Percentiles rank a stretch among this genome's conserved stretches.
Conservation (phyloP, 2,329 filamentous ascomycete genomes). For the Penicillium sp. region DNA sequence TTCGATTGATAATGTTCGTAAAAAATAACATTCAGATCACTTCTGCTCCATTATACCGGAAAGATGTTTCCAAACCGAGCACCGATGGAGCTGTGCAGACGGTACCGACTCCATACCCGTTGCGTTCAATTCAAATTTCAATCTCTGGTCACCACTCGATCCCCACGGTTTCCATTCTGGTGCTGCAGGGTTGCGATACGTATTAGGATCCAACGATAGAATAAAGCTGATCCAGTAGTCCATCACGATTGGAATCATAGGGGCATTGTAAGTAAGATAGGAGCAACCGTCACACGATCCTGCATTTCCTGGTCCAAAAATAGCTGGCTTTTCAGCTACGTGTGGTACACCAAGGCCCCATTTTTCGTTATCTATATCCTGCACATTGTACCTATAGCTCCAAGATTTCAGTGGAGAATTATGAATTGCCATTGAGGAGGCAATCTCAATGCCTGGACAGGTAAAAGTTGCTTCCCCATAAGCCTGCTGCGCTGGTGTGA, state of each 20-base stretch:
- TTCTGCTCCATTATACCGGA: constrained; percentile 20
- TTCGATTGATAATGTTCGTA: too few species aligned
- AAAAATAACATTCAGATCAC: neutral
- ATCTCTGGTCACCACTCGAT: constrained; percentile 12
- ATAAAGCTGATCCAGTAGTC: constrained; percentile 32
- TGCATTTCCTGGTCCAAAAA: constrained; percentile 27
- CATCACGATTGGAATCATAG: constrained; percentile 29
- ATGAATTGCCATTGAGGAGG: constrained; percentile 30
- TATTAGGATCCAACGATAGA: constrained; percentile 25
- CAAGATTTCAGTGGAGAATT: constrained; percentile 40
- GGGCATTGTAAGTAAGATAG: constrained; percentile 36
- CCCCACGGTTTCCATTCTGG: constrained; percentile 25
- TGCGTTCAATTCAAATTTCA: constrained; percentile 23
- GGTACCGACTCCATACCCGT: constrained; percentile 27
- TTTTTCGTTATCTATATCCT: constrained; percentile 40
- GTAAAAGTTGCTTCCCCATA: constrained; percentile 56
- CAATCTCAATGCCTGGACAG: constrained; percentile 51
- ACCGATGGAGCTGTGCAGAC: constrained; percentile 14
- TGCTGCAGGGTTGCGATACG: constrained; percentile 14
- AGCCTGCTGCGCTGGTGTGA: constrained; percentile 40
- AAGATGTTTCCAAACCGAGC: constrained; percentile 20
- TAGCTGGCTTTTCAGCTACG: constrained; percentile 34
- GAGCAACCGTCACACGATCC: constrained; percentile 14
- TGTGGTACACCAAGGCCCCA: constrained; percentile 44
- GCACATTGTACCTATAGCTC: constrained; percentile 56